A percentile compares a stretch with the other conserved stretches of the same genome.
Evolutionary conservation across 306 rosid species (phyloP).

Genomic region (Hippophae gyantsensis): DNA sequence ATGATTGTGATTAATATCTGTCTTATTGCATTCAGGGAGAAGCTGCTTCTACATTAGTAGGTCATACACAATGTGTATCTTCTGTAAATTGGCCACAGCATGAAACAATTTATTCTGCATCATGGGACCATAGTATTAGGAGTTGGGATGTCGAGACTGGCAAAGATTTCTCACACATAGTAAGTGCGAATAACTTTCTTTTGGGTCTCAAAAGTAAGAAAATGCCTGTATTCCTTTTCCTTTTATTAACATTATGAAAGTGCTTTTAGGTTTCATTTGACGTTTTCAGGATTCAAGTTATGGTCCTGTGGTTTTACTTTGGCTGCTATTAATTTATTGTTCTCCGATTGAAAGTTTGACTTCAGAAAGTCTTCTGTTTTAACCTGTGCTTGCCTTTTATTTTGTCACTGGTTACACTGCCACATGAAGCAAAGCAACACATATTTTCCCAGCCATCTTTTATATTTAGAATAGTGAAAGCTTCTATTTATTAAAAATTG

Average conservation of each 20-base stretch:
- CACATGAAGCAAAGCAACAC: not conserved
- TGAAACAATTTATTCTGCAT: slow-evolving; percentile 71
- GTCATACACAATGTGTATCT: slow-evolving; percentile 88
- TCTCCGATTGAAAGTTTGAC: not conserved
- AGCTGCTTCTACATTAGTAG: slow-evolving; percentile 64
- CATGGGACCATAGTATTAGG: slow-evolving; percentile 87
- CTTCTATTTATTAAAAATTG: not conserved
- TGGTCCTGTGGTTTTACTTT: not conserved
- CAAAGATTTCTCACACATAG: slow-evolving; percentile 46
- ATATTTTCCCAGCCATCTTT: slow-evolving; percentile 8
- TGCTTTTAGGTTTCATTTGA: too few species aligned
- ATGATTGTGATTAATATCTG: not conserved
- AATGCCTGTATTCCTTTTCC: too few species aligned
- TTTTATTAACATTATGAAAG: too few species aligned
- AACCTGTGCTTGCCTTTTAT: not conserved
- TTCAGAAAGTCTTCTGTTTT: not conserved
- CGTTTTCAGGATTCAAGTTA: too few species aligned
- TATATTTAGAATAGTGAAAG: slow-evolving; percentile 6
- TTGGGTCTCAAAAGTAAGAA: not conserved
- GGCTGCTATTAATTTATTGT: not conserved
- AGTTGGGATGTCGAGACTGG: slow-evolving; percentile 83
- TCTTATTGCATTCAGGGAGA: slow-evolving; percentile 44
- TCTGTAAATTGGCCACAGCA: slow-evolving; percentile 70
- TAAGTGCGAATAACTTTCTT: slow-evolving; percentile 30
- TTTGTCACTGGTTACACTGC: not conserved